A percentile compares a stretch with the other conserved stretches of the same genome.
These are phyloP conservation scores for Brassica napus DNA, from an alignment of 345 rosid species.

Conservation along the genomic window Da-Ae NC_063440.1:27205501-27206000, in stretches of 20 bases:
- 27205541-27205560: constrained; percentile 51
- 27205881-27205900: constrained; percentile 42
- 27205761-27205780: constrained; percentile 50
- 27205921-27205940: constrained; percentile 48
- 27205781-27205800: constrained; percentile 44
- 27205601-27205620: constrained; percentile 52
- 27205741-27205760: constrained; percentile 42
- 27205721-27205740: constrained; percentile 55
- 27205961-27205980: constrained; percentile 52
- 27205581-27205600: constrained; percentile 45
- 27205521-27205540: constrained; percentile 32
- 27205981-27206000: constrained; percentile 62
- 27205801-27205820: constrained; percentile 45
- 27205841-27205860: constrained; percentile 73
- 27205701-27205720: constrained; percentile 91
- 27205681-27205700: constrained; percentile 38
- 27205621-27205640: constrained; percentile 86
- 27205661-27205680: constrained; percentile 51
- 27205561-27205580: constrained; percentile 46
- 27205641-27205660: constrained; percentile 78
- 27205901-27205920: constrained; percentile 40
- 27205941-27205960: constrained; percentile 37
- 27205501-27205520: constrained; percentile 41
- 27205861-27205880: constrained; percentile 58
- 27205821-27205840: constrained; percentile 52